Evolutionary conservation across 148 eudicot species (phyloP), one percentile per base, ranked within the genome.

Genomic region (Salicornia ramosissima): DNA sequence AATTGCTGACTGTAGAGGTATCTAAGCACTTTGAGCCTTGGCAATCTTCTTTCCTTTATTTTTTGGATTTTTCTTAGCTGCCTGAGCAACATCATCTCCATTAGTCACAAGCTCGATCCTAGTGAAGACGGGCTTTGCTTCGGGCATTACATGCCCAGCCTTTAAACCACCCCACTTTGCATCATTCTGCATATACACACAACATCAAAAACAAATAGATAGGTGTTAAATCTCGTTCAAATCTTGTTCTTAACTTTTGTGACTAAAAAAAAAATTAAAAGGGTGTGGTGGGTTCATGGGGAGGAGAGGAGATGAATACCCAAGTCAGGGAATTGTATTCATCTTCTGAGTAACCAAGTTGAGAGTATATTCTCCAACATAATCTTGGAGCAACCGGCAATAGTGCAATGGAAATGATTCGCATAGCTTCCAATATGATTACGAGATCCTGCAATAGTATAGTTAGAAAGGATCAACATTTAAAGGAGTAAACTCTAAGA

Each of bases 111-210:
- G 78, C 77, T 91, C 96, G 22, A 95, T 89, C 76, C 86, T 86
- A 13, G 97, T 90, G 59, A 91, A 95, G 73, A 95, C 71, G 5
- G 97, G 97, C 55, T 64, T 80, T 33, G 99, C 87, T 75, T 83
- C 88, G 65, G 91, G 87, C 91, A 84, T 85, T 68, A 91, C 72
- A 46, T 75, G 94, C 73, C 97, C 97, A 29, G 83, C 84, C 83
- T 87, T 91, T 51, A 95, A 79, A 79, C 91, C 93, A 28, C 97
- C 97, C 99, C 97, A 95, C 28, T 73, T 86, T n/a, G 99, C 88
- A 34, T 94, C 98, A 62, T 40, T 70, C 98, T 94, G 79, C 70
- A 74, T 29, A 61, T 51, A 71, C 57, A 69, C 56, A 79, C 30
- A 57, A 43, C 43, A 62, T 75, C 4, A 28, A 31, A 57, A 33